Percentiles rank a stretch among this genome's conserved stretches.
Evolutionary conservation across 2,329 filamentous ascomycete genomes (phyloP).

Genomic region (Nothophoma quercina): DNA sequence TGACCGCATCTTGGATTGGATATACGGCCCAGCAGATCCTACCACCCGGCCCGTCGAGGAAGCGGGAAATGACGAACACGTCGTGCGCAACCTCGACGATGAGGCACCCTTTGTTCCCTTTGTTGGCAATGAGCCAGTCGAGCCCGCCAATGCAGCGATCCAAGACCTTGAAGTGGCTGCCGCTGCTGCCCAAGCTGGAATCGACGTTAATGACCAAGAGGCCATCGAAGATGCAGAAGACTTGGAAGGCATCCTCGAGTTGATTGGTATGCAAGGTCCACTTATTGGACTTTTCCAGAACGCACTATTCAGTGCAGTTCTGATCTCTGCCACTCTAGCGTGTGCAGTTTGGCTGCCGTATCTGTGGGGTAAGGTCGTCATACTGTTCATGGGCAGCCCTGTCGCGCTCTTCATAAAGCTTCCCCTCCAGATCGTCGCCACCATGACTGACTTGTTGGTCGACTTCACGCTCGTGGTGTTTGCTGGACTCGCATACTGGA

Average conservation of each 20-base stretch:
- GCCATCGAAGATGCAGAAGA: conserved; percentile 87
- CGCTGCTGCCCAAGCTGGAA: conserved; percentile 70
- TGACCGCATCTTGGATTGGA: conserved; percentile 54
- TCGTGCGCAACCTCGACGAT: conserved; percentile 65
- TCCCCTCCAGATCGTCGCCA: conserved; percentile 75
- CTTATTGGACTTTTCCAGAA: conserved; percentile 91
- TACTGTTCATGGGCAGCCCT: conserved; percentile 82
- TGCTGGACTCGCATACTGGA: conserved; percentile 59
- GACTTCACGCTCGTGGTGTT: conserved; percentile 74
- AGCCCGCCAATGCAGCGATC: conserved; percentile 34
- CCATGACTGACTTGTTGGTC: conserved; percentile 78
- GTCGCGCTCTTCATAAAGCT: conserved; percentile 70
- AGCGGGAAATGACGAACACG: conserved; percentile 62
- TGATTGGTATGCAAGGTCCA: conserved; percentile 95
- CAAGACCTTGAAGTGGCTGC: conserved; percentile 67
- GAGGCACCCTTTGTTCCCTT: conserved; percentile 69
- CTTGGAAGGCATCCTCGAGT: conserved; percentile 92
- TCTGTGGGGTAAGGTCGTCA: conserved; percentile 83
- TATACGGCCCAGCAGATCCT: conserved; percentile 57
- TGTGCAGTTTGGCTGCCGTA: conserved; percentile 91
- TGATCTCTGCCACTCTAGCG: conserved; percentile 85
- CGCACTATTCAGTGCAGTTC: conserved; percentile 88
- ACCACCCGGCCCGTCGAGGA: conserved; percentile 36
- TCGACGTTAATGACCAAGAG: conserved; percentile 74
- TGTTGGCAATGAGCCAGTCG: conserved; percentile 49